phyloP scores from a whole-genome alignment of 495 filamentous ascomycete species.

The Hyaloscypha hepaticicola region DNA sequence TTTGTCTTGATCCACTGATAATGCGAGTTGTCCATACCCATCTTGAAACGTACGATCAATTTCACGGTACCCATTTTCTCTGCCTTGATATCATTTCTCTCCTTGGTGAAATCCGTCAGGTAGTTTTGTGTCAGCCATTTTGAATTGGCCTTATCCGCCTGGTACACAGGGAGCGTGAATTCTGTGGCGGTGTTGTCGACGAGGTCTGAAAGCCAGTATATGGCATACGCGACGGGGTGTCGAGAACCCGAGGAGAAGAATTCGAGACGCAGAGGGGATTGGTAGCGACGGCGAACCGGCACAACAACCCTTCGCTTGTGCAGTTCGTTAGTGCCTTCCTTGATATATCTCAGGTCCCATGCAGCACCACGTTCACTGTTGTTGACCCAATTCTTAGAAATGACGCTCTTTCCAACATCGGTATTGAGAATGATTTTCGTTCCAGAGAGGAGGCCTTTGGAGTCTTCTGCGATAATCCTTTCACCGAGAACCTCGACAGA shows the following conservation, averaged over 20 bases:
- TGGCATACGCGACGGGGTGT: slow-evolving; percentile 10
- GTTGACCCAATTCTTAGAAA: slow-evolving; percentile 10
- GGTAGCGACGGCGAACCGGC: slow-evolving; percentile 10
- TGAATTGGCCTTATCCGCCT: slow-evolving; percentile 2
- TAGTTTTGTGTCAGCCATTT: slow-evolving; percentile 18
- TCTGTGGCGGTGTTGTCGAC: slow-evolving; percentile 4
- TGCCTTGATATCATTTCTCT: slow-evolving; percentile 1
- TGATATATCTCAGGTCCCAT: slow-evolving; percentile 7
- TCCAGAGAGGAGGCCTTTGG: background rate
- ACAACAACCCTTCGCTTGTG: slow-evolving; percentile 13
- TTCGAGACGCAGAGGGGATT: slow-evolving; percentile 10
- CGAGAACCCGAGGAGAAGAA: slow-evolving; percentile 1
- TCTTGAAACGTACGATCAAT: slow-evolving; percentile 11
- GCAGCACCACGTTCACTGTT: background rate
- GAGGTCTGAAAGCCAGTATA: slow-evolving; percentile 18
- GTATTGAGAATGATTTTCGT: slow-evolving; percentile 10
- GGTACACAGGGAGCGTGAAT: slow-evolving; percentile 11
- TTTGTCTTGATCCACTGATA: slow-evolving; percentile 11
- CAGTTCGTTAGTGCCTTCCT: background rate
- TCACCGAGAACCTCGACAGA: slow-evolving; percentile 15
- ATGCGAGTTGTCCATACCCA: slow-evolving; percentile 16
- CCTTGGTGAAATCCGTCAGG: background rate
- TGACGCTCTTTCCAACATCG: slow-evolving; percentile 12
- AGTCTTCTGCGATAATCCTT: background rate
- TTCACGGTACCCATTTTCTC: slow-evolving; percentile 4